Base-by-base conservation (phyloP, 2,329 filamentous ascomycete genomes). In the Tolypocladium tundrense region DNA sequence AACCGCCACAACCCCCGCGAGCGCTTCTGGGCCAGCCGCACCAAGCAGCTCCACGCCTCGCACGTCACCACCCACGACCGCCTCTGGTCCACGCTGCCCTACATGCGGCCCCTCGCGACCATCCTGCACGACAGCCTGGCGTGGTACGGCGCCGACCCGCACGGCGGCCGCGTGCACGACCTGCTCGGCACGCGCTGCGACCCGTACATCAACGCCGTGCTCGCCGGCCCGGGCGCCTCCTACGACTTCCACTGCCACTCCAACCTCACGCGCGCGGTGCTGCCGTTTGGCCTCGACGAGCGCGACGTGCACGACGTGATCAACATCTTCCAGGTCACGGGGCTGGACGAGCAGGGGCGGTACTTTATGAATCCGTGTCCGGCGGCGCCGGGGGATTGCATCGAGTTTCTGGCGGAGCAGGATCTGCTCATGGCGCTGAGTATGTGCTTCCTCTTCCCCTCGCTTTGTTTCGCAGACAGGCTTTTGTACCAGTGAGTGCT, bases 181-280 rank as follows among this genome's bases (percentile, higher is more conserved):
- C 75, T 95, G 27, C 75, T 95, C 4, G 90, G 90, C 41, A 95
- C 90, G 33, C 78, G 90, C 50, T 95, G 90, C 71, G 90, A 94
- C 72, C 90, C 90, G 1, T 95, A 94, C 68, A 87, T 94, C 68
- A 90, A 90, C 69, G 77, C 82, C 42, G 79, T 94, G 61, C 81
- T 95, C 56, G 83, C 80, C 4, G 85, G 84, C n/a, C 48, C 48
- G 10, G 79, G 82, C 54, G 57, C 53, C 21, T 78, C 79, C 39
- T 94, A 91, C 68, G 87, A 94, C 69, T 93, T 83, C 70, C 89
- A 94, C 69, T 95, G 90, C 70, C 90, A 93, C 67, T 90, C 87
- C 1, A 95, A 95, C 69, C 79, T 95, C 13, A 84, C 83, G 1
- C 82, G 90, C 4, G 88, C 90, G 0, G 82, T 94, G 2, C 61